These are phyloP conservation scores for Selaginella moellendorffii DNA, from an alignment of 75 land plant species.

Conservation along the genomic window DNA sequence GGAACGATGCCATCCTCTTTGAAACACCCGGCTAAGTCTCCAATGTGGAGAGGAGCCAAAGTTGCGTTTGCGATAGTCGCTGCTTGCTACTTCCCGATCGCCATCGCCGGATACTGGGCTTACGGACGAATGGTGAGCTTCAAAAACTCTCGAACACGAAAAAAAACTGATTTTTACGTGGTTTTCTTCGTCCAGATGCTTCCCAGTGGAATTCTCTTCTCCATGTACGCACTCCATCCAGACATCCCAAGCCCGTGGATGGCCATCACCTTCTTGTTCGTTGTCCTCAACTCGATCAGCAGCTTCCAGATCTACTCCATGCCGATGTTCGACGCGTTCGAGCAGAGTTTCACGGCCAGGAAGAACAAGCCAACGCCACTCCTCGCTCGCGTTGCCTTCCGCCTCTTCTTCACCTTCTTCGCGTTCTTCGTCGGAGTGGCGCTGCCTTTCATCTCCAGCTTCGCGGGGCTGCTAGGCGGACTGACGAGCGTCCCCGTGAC, in stretches of 20 bases:
- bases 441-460: conserved; percentile 49
- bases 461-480: conserved; percentile 74
- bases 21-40: conserved; percentile 71
- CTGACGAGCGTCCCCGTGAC: conserved; percentile 63
- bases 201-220: conserved; percentile 39
- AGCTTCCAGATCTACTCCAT: conserved; percentile 78
- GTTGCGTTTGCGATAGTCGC: conserved; percentile 63
- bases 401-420: conserved; percentile 29
- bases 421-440: conserved; percentile 59
- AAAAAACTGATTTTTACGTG: too few relatives aligned
- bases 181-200: conserved; percentile 43
- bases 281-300: conserved; percentile 60
- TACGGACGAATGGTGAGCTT: conserved; percentile 65
- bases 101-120: conserved; percentile 82
- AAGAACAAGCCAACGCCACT: conserved; percentile 43
- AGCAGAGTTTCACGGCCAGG: conserved; percentile 35
- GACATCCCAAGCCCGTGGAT: conserved; percentile 35
- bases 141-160: too few relatives aligned
- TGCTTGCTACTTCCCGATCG: conserved; percentile 72
- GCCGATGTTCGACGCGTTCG: conserved; percentile 71
- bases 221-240: conserved; percentile 39
- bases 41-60: conserved; percentile 97
- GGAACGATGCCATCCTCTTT: conserved; percentile 86
- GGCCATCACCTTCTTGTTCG: conserved; percentile 39
- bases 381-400: conserved; percentile 34